A percentile compares a stretch with the other conserved stretches of the same genome.
These are phyloP conservation scores for Venturia effusa DNA, from an alignment of 2,329 filamentous ascomycete species.

Conservation along the genomic window DNA sequence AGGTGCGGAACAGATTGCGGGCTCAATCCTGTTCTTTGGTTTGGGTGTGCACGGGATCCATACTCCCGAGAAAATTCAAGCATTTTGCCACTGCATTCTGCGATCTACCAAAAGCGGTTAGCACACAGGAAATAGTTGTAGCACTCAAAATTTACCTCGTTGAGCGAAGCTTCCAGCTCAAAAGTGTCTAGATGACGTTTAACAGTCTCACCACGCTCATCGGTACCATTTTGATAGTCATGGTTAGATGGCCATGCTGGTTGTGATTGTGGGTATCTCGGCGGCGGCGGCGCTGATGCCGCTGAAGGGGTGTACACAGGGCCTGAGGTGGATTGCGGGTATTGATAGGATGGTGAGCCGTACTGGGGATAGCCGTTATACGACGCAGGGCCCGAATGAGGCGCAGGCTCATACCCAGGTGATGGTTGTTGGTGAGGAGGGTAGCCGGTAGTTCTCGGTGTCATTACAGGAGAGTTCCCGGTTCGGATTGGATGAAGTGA, in stretches of 20 bases:
- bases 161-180: constrained; percentile 44
- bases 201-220: constrained; percentile 35
- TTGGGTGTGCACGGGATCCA: constrained; percentile 38
- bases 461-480: constrained; percentile 2
- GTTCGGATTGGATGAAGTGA: constrained; percentile 11
- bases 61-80: constrained; percentile 40
- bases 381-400: not conserved
- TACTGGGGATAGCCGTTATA: not conserved
- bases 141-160: constrained; percentile 28
- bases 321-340: constrained; percentile 1
- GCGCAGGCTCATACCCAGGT: constrained; percentile 7
- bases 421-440: constrained; percentile 2
- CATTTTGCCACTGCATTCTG: constrained; percentile 31
- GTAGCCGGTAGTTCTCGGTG: not conserved
- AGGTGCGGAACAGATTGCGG: constrained; percentile 6
- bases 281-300: not conserved
- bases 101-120: constrained; percentile 25
- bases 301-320: not conserved
- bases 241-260: not conserved
- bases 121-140: not conserved
- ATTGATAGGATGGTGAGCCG: constrained; percentile 4
- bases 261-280: not conserved
- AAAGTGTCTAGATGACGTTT: constrained; percentile 54
- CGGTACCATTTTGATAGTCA: not conserved
- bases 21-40: constrained; percentile 30